phyloP scores from a whole-genome alignment of 2,329 filamentous ascomycete species.

The Alternaria sp. region DNA sequence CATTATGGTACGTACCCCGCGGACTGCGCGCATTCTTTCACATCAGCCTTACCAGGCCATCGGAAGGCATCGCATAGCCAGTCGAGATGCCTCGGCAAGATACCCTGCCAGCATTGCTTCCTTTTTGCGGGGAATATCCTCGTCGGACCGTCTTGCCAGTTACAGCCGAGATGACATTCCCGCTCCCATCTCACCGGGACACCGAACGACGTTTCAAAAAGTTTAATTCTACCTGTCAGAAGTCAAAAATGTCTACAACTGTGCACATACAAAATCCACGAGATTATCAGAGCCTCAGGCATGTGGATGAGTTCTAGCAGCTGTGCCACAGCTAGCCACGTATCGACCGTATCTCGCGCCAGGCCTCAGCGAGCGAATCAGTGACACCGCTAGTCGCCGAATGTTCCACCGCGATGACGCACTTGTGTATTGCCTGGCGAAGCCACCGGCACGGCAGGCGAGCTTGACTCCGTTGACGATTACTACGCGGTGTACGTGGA shows the following conservation, averaged over 20 bases:
- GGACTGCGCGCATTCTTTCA: background rate
- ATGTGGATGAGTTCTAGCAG: background rate
- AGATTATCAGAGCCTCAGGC: background rate
- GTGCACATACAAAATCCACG: background rate
- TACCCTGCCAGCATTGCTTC: background rate
- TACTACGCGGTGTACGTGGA: background rate
- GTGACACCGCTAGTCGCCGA: constrained; percentile 3
- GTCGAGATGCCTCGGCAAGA: constrained; percentile 5
- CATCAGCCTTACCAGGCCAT: background rate
- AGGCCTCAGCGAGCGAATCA: background rate
- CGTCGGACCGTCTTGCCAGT: background rate
- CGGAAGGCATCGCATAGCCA: background rate
- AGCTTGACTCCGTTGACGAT: background rate
- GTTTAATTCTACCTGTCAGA: background rate
- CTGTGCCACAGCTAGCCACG: background rate
- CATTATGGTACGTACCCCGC: background rate
- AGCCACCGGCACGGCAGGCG: background rate
- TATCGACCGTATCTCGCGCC: background rate
- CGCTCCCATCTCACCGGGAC: background rate
- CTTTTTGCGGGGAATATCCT: constrained; percentile 3
- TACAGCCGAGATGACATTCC: constrained; percentile 12
- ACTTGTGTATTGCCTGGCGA: background rate
- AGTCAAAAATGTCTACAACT: background rate
- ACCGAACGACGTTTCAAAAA: background rate
- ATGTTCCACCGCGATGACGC: constrained; percentile 9